Conservation (phyloP, 306 rosid genomes). For the Quercus robur region DNA sequence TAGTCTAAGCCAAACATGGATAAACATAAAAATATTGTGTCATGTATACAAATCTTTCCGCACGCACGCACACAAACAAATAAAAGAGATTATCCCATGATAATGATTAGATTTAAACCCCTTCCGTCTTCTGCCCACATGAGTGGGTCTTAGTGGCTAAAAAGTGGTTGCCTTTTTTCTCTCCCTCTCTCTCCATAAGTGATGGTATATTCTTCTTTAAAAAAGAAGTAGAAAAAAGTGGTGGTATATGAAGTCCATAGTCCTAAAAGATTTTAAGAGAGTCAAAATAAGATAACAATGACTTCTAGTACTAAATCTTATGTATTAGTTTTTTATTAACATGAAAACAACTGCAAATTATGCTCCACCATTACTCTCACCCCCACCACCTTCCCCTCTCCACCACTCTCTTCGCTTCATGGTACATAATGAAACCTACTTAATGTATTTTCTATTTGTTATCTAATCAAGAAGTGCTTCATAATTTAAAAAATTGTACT, state of each 20-base stretch:
- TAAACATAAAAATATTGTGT: neutral
- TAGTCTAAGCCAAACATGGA: neutral
- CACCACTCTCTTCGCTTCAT: slow-evolving; percentile 28
- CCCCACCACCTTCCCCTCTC: slow-evolving; percentile 40
- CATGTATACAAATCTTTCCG: neutral
- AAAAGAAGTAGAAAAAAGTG: too few species aligned
- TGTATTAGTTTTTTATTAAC: neutral
- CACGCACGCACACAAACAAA: neutral
- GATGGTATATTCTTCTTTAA: neutral
- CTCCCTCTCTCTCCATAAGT: neutral
- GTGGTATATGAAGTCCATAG: neutral
- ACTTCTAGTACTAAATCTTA: slow-evolving; percentile 1
- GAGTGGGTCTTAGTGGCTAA: slow-evolving; percentile 29
- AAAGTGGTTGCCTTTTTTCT: slow-evolving; percentile 3
- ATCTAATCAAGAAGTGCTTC: neutral
- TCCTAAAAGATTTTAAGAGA: neutral
- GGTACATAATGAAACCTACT: slow-evolving; percentile 18
- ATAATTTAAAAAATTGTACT: neutral
- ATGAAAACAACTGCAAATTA: slow-evolving; percentile 30
- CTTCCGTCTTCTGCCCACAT: slow-evolving; percentile 14
- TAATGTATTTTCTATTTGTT: neutral
- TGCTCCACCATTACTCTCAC: slow-evolving; percentile 42
- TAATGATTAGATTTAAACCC: slow-evolving; percentile 22
- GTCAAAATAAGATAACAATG: slow-evolving; percentile 21
- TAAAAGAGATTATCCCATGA: slow-evolving; percentile 19